These are phyloP conservation scores for Phaeolepiota aurea DNA, from an alignment of 768 basidiomycete species.

Conservation along the genomic window DNA sequence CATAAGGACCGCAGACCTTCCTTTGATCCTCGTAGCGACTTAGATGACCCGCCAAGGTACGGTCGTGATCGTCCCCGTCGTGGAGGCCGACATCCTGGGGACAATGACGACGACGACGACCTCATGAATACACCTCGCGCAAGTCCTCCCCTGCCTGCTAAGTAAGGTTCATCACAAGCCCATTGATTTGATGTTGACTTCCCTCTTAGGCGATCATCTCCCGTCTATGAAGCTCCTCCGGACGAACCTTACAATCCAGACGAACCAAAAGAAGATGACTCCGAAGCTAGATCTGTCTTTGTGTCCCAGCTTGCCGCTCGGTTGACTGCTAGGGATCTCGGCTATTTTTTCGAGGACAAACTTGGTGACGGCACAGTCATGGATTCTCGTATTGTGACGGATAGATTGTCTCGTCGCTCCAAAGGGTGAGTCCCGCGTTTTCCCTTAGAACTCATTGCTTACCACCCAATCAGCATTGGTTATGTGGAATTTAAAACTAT, in stretches of 20 bases:
- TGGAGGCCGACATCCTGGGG: slow-evolving; percentile 27
- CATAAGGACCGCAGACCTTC: slow-evolving; percentile 44
- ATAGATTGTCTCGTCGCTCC: slow-evolving; percentile 89
- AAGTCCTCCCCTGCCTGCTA: slow-evolving; percentile 38
- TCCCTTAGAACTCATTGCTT: background rate
- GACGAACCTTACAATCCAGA: slow-evolving; percentile 75
- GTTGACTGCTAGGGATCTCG: slow-evolving; percentile 93
- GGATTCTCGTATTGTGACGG: slow-evolving; percentile 95
- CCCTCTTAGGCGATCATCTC: slow-evolving; percentile 55
- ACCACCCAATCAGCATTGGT: slow-evolving; percentile 60
- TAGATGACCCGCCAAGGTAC: slow-evolving; percentile 44
- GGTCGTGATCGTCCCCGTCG: slow-evolving; percentile 27
- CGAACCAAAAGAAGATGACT: slow-evolving; percentile 91
- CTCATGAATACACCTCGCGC: no score
- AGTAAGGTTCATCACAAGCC: slow-evolving; percentile 23
- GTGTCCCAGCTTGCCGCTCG: slow-evolving; percentile 97
- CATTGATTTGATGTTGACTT: slow-evolving; percentile 6
- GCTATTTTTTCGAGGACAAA: slow-evolving; percentile 98
- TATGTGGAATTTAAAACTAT: slow-evolving; percentile 95
- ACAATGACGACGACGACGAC: slow-evolving; percentile 30
- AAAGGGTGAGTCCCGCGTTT: slow-evolving; percentile 69
- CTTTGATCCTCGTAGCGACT: slow-evolving; percentile 52
- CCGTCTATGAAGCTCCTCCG: slow-evolving; percentile 56
- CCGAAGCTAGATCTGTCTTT: slow-evolving; percentile 97
- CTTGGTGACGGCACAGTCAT: slow-evolving; percentile 89